Evolutionary conservation across 768 basidiomycete genomes (phyloP).

Genomic region (Hebeloma cylindrosporum): DNA sequence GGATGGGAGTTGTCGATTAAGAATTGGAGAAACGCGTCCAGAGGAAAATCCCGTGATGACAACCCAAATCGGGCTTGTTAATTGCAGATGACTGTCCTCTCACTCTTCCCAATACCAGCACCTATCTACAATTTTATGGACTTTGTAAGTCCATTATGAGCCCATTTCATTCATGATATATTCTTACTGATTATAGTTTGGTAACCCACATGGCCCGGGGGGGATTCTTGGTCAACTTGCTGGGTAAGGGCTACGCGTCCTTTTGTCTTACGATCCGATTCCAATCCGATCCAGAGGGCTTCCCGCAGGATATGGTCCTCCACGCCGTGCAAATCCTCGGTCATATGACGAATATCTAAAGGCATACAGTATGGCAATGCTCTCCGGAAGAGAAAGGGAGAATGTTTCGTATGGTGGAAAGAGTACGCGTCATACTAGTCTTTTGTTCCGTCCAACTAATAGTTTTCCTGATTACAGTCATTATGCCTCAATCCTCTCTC

Average conservation of each 20-base stretch:
- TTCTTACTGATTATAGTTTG: slow-evolving; percentile 32
- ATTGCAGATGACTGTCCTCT: slow-evolving; percentile 17
- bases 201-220: slow-evolving; percentile 51
- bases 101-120: slow-evolving; percentile 10
- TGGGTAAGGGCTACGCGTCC: slow-evolving; percentile 39
- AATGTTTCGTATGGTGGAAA: slow-evolving; percentile 98
- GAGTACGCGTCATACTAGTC: slow-evolving; percentile 50
- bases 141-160: slow-evolving; percentile 36
- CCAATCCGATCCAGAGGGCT: slow-evolving; percentile 45
- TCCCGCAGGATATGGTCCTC: slow-evolving; percentile 47
- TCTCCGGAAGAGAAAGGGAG: slow-evolving; percentile 80
- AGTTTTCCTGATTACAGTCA: slow-evolving; percentile 53
- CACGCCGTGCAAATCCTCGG: slow-evolving; percentile 58
- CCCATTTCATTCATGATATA: slow-evolving; percentile 6
- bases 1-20: slow-evolving; percentile 12
- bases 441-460: slow-evolving; percentile 4
- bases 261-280: slow-evolving; percentile 6
- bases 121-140: slow-evolving; percentile 33
- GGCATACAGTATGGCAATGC: slow-evolving; percentile 94
- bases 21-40: slow-evolving; percentile 30
- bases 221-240: slow-evolving; percentile 68
- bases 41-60: slow-evolving; percentile 31
- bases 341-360: slow-evolving; percentile 92
- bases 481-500: slow-evolving; percentile 95
- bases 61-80: slow-evolving; percentile 16